Percentiles rank a stretch among this genome's conserved stretches.
phyloP scores from a whole-genome alignment of 208 protist species.

The Trypanosomatidae sp. region DNA sequence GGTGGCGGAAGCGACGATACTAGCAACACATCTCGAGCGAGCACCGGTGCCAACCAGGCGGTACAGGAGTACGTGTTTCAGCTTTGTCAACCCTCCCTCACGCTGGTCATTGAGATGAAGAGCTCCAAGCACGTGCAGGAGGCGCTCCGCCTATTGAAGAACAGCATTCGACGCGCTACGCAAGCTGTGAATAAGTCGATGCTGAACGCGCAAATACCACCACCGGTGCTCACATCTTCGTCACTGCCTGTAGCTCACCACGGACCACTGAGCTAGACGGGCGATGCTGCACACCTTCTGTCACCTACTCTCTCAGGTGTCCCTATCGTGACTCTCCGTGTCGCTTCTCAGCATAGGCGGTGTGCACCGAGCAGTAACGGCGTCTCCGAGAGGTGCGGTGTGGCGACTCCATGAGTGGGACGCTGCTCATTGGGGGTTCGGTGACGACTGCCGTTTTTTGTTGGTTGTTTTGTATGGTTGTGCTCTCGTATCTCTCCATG shows the following conservation, averaged over 20 bases:
- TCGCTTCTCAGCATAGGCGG: background rate
- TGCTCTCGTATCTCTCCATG: background rate
- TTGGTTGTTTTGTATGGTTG: background rate
- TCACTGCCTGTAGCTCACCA: background rate
- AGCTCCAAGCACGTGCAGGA: constrained; percentile 36
- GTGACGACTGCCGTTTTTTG: background rate
- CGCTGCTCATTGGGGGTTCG: background rate
- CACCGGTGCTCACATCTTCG: background rate
- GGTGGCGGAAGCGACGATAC: constrained; percentile 14
- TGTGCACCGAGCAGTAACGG: background rate
- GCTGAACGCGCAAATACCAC: constrained; percentile 18
- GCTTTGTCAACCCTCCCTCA: constrained; percentile 27
- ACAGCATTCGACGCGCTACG: constrained; percentile 37
- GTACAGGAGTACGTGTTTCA: constrained; percentile 25
- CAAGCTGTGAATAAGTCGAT: constrained; percentile 51
- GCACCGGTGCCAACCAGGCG: constrained; percentile 10
- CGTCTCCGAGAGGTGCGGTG: background rate
- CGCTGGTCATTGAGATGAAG: constrained; percentile 48
- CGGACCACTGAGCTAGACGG: background rate
- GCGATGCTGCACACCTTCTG: background rate
- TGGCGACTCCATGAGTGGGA: background rate
- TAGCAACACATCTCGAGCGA: constrained; percentile 31
- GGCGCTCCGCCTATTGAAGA: constrained; percentile 33
- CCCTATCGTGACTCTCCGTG: background rate
- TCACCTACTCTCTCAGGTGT: background rate